Evolutionary conservation across 306 rosid genomes (phyloP).

Genomic region (Lathyrus aphaca): DNA sequence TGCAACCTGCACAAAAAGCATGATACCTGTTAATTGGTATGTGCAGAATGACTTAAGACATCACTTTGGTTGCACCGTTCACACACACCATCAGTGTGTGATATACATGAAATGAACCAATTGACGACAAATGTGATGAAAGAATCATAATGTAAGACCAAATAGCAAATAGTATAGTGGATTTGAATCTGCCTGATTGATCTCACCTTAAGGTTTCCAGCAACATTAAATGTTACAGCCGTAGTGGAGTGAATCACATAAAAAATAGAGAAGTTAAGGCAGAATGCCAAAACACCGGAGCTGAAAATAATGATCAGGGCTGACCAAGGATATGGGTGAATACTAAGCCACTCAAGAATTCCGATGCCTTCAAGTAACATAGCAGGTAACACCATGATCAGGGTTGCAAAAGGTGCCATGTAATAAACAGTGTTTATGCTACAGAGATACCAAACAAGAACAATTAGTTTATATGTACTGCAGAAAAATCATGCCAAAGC

Average conservation of each 20-base stretch:
- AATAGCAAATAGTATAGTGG: constrained; percentile 10
- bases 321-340: constrained; percentile 60
- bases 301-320: constrained; percentile 75
- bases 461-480: constrained; percentile 34
- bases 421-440: constrained; percentile 98
- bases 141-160: constrained; percentile 14
- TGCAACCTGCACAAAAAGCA: constrained; percentile 66
- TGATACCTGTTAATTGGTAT: not conserved
- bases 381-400: constrained; percentile 94
- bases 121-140: not conserved
- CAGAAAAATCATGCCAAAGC: constrained; percentile 25
- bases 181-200: constrained; percentile 26
- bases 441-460: constrained; percentile 37
- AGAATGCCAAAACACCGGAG: constrained; percentile 93
- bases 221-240: constrained; percentile 95
- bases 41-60: not conserved
- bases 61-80: constrained; percentile 11
- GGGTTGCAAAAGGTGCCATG: constrained; percentile 98
- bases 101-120: constrained; percentile 31
- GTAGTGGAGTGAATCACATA: constrained; percentile 98
- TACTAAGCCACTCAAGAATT: constrained; percentile 73
- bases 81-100: not conserved
- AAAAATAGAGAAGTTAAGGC: constrained; percentile 95
- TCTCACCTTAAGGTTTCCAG: constrained; percentile 97
- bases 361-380: constrained; percentile 89